Evolutionary conservation across 495 filamentous ascomycete species (phyloP), one percentile per base, ranked within the genome.

Genomic region (Aspergillus steynii): DNA sequence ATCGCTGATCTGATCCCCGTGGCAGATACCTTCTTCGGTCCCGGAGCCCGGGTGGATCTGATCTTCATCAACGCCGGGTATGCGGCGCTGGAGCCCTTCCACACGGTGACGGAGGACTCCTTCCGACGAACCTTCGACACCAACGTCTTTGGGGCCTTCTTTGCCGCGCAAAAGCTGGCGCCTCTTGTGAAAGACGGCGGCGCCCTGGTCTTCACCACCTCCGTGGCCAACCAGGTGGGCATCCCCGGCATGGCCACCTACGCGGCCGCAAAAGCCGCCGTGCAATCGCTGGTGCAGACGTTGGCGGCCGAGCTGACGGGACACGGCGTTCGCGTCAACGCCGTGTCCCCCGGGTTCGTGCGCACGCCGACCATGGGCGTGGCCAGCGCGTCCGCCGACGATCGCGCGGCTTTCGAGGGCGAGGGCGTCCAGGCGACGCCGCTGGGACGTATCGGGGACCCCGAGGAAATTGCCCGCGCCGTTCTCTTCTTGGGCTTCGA

Each of bases 111-210:
- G 5, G 54, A 57, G n/a, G 60, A 46, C 3, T 47, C 55, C 47
- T 62, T 62, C 55, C 31, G 49, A 2, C 54, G 55, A 26, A 62
- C 55, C 25, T 47, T 62, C 3, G 49, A 58, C 48, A 62, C 60
- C 25, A 62, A 62, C 49, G 60, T 62, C 49, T 62, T 62, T 15
- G 60, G 60, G 15, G 49, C 55, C 10, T 62, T 62, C 55, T 62
- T 62, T 31, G 50, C 34, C 0, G 54, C 55, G 0, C 60, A 62
- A 45, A 45, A 62, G 15, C 32, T 62, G 27, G 20, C 49, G 14
- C 60, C 60, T 5, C 29, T 62, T 26, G 1, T 62, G 4, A 34
- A 29, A 7, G 55, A 58, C 49, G 60, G 60, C 34, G 60, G 60
- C 28, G 55, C 60, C 20, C 53, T 62, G 27, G 60, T 62, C 14